Conservation (phyloP, 164 flowering plant species). For the Brasenia schreberi region DNA sequence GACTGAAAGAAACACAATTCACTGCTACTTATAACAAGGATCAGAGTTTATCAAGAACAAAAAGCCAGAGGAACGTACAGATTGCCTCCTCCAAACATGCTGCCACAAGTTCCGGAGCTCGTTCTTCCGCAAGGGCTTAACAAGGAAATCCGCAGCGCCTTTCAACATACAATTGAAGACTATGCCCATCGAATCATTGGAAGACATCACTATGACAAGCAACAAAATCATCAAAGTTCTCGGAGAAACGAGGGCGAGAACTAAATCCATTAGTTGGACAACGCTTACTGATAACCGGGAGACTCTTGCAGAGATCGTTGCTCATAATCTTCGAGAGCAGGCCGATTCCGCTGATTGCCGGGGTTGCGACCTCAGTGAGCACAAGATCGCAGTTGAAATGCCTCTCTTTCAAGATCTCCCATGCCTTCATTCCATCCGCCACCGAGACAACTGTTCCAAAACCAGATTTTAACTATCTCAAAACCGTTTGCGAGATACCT, state of each 20-base stretch:
- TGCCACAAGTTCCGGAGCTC: conserved; percentile 44
- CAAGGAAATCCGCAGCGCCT: conserved; percentile 47
- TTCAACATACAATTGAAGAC: conserved; percentile 44
- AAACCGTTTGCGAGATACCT: not conserved
- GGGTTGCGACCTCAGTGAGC: conserved; percentile 40
- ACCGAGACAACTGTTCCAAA: conserved; percentile 24
- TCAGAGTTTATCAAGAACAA: not conserved
- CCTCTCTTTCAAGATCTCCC: conserved; percentile 24
- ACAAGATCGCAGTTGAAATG: conserved; percentile 29
- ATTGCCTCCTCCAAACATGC: conserved; percentile 46
- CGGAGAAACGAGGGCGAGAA: not conserved
- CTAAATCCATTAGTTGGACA: not conserved
- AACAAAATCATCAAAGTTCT: not conserved
- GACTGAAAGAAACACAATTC: conserved; percentile 9
- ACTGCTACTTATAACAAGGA: not conserved
- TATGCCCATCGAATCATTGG: conserved; percentile 30
- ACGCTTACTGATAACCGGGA: conserved; percentile 34
- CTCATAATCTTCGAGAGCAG: conserved; percentile 38
- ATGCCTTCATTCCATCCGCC: conserved; percentile 41
- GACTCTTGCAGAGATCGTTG: conserved; percentile 25
- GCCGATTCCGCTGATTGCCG: conserved; percentile 32
- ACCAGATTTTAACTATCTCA: not conserved
- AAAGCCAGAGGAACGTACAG: conserved; percentile 14
- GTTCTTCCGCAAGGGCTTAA: conserved; percentile 43
- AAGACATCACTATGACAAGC: conserved; percentile 39